phyloP scores from a whole-genome alignment of 2,329 filamentous ascomycete species.

The Pseudogymnoascus sp. region DNA sequence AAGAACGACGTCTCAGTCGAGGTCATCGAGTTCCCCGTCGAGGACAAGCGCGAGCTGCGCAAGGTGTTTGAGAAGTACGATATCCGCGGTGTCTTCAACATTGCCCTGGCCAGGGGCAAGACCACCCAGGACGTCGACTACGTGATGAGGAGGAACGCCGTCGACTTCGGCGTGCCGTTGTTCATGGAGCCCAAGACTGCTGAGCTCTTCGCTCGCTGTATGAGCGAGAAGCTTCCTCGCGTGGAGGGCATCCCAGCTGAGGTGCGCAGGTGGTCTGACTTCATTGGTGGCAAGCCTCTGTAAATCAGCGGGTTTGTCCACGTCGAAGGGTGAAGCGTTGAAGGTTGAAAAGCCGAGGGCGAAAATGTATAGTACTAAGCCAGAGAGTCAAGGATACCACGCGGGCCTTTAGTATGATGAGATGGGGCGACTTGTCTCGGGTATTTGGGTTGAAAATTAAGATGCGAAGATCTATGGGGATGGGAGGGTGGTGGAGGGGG shows the following conservation, averaged over 20 bases:
- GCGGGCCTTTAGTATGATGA: background rate
- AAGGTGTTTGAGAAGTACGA: conserved; percentile 97
- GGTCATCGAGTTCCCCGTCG: conserved; percentile 92
- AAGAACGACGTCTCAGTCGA: conserved; percentile 67
- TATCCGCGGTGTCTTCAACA: conserved; percentile 91
- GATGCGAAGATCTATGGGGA: background rate
- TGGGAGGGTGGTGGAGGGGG: background rate
- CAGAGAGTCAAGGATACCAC: background rate
- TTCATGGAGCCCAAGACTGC: conserved; percentile 99
- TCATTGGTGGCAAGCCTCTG: conserved; percentile 78
- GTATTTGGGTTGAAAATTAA: background rate
- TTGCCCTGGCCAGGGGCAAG: conserved; percentile 76
- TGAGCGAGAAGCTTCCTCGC: conserved; percentile 91
- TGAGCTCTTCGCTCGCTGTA: conserved; percentile 90
- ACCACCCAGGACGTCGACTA: conserved; percentile 89
- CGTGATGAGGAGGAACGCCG: conserved; percentile 95
- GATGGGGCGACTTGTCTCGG: background rate
- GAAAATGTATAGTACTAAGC: conserved; percentile 9
- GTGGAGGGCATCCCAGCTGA: conserved; percentile 82
- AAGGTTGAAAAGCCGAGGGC: conserved; percentile 4
- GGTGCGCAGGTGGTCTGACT: conserved; percentile 91
- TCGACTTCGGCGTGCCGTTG: conserved; percentile 93
- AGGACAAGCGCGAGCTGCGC: conserved; percentile 88
- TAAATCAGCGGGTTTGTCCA: conserved; percentile 34
- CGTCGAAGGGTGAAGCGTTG: background rate